A percentile compares a stretch with the other conserved stretches of the same genome.
These are phyloP conservation scores for Magnolia officinalis DNA, from an alignment of 164 flowering plant genomes.

Conservation along the genomic window DNA sequence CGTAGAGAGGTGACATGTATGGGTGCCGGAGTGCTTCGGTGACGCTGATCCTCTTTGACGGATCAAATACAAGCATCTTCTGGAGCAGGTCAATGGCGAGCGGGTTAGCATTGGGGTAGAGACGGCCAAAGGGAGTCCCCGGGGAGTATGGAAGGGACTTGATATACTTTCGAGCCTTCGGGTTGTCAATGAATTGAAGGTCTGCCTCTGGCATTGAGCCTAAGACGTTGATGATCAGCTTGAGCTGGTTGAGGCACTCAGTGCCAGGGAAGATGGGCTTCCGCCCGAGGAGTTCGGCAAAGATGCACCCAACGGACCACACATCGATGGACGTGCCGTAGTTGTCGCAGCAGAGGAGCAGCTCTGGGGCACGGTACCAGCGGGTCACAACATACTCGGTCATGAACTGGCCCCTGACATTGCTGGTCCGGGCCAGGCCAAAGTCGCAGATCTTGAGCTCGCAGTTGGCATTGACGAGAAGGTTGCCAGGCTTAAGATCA, in stretches of 20 bases:
- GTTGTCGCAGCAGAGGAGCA: constrained; percentile 86
- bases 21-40: constrained; percentile 87
- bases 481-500: constrained; percentile 89
- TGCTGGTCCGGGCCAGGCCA: constrained; percentile 83
- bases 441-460: constrained; percentile 90
- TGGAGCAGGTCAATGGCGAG: constrained; percentile 72
- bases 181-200: constrained; percentile 75
- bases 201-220: constrained; percentile 74
- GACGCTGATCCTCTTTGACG: constrained; percentile 79
- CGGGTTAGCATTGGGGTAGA: constrained; percentile 72
- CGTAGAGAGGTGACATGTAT: constrained; percentile 73
- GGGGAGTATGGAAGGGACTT: constrained; percentile 58
- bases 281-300: constrained; percentile 83
- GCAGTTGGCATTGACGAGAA: constrained; percentile 82
- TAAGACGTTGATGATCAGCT: constrained; percentile 70
- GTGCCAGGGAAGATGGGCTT: constrained; percentile 87
- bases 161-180: constrained; percentile 64
- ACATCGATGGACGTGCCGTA: constrained; percentile 88
- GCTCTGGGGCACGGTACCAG: constrained; percentile 95
- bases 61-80: constrained; percentile 85
- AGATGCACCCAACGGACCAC: constrained; percentile 96
- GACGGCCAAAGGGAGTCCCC: constrained; percentile 47
- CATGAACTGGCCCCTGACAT: constrained; percentile 77
- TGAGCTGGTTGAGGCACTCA: constrained; percentile 85
- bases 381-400: constrained; percentile 95